These are phyloP conservation scores for Neospermospora avenae DNA, from an alignment of 2,329 filamentous ascomycete genomes.

Conservation along the genomic window DNA sequence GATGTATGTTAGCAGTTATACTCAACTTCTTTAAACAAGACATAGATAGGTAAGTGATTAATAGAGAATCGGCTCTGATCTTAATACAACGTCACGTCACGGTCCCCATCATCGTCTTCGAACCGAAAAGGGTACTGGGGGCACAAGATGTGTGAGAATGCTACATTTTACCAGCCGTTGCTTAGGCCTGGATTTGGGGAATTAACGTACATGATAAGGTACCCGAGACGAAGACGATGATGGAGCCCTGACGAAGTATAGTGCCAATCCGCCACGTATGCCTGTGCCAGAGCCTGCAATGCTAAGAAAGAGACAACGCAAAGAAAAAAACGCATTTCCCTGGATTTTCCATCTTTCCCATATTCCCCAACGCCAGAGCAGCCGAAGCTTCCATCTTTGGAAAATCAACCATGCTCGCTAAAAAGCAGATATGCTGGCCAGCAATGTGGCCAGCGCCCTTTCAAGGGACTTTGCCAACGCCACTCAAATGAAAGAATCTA, in stretches of 20 bases:
- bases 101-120: slow-evolving; percentile 61
- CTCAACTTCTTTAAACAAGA: neutral
- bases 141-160: slow-evolving; percentile 42
- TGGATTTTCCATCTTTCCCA: slow-evolving; percentile 31
- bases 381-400: slow-evolving; percentile 36
- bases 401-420: slow-evolving; percentile 47
- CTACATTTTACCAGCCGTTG: slow-evolving; percentile 49
- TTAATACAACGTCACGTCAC: slow-evolving; percentile 45
- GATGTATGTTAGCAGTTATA: slow-evolving; percentile 24
- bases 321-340: slow-evolving; percentile 28
- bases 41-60: slow-evolving; percentile 41
- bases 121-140: slow-evolving; percentile 36
- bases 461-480: slow-evolving; percentile 31
- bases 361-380: slow-evolving; percentile 35
- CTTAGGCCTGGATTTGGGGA: slow-evolving; percentile 39
- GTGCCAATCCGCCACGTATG: slow-evolving; percentile 27
- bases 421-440: slow-evolving; percentile 39
- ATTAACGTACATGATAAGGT: slow-evolving; percentile 62
- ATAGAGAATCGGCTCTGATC: slow-evolving; percentile 18
- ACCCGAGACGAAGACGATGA: slow-evolving; percentile 64
- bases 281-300: slow-evolving; percentile 9
- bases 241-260: slow-evolving; percentile 52
- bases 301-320: slow-evolving; percentile 26
- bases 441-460: slow-evolving; percentile 34
- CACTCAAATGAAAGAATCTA: slow-evolving; percentile 35